Evolutionary conservation across 495 filamentous ascomycete genomes (phyloP), one percentile per base, ranked within the genome.

Genomic region (Aspergillus olivimuriae): DNA sequence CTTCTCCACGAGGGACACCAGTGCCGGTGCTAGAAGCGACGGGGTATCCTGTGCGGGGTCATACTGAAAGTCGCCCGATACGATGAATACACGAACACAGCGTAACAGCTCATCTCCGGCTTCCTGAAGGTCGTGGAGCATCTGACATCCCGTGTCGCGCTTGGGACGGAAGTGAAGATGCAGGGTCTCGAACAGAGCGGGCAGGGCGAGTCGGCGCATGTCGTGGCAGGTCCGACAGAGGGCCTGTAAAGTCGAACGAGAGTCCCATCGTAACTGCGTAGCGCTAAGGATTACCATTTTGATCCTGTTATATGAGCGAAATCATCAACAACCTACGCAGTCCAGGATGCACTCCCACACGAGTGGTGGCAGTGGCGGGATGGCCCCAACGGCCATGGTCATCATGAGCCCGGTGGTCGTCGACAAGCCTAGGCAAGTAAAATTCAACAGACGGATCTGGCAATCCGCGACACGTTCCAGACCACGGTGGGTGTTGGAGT

Each of bases 191-290:
- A 35, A 35, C 33, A 35, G 33, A 35, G 14, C 14, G 5, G 33
- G 33, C 5, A 35, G 33, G 5, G 14, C 33, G 6, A 18, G 33
- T 5, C 33, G 33, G 15, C 33, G 33, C 6, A 35, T 7, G 33
- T 14, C 33, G 5, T 15, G 33, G 33, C 33, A 35, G 33, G 33
- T 35, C 33, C 6, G 33, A 35, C 14, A 7, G 16, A 35, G 33
- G 33, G 33, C 33, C 33, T 35, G 33, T 5, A 35, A 14, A n/a
- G 33, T 35, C 33, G 14, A 35, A 18, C 14, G 33, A 35, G 33
- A 35, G 33, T 35, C 33, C 33, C 33, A 35, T 35, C 33, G 33
- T 35, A 35, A 35, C 33, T 35, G 33, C 33, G 33, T 35, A 6
- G 14, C 17, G 2, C 9, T n/a, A 36, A 17, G 34, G 6, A 16